These are phyloP conservation scores for Globisporangium emineosum DNA, from an alignment of 352 stramenopile species.

Conservation along the genomic window DNA sequence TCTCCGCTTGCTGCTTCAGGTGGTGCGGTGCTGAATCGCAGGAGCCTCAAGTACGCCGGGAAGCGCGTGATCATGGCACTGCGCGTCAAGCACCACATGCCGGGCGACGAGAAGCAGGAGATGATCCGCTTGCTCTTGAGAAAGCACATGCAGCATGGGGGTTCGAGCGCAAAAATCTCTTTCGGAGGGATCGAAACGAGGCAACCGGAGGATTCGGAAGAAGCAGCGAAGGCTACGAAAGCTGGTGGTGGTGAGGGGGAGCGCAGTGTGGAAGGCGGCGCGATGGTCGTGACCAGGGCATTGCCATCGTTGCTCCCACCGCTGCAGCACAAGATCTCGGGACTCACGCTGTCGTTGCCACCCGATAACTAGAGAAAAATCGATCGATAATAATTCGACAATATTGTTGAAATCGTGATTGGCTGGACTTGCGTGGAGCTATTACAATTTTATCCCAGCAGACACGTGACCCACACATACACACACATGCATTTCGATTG, in stretches of 20 bases:
- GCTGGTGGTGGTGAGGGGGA: too few species aligned
- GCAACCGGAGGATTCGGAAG: background rate
- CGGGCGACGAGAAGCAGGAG: slow-evolving; percentile 44
- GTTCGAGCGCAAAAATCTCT: background rate
- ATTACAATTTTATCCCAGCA: too few species aligned
- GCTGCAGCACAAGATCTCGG: slow-evolving; percentile 19
- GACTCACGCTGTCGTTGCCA: slow-evolving; percentile 17
- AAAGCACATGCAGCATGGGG: slow-evolving; percentile 25
- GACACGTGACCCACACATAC: too few species aligned
- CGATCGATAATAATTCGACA: too few species aligned
- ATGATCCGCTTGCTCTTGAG: slow-evolving; percentile 55
- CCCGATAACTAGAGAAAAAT: slow-evolving; percentile 8
- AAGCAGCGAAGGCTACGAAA: background rate
- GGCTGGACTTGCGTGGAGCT: background rate
- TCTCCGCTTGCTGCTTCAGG: background rate
- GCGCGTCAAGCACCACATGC: slow-evolving; percentile 48
- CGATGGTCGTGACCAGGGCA: background rate
- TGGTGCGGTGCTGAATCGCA: slow-evolving; percentile 8
- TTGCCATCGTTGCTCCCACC: background rate
- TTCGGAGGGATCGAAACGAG: background rate
- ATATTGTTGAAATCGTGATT: too few species aligned
- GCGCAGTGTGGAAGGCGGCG: too few species aligned
- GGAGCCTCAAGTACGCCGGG: slow-evolving; percentile 49
- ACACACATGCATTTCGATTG: too few species aligned
- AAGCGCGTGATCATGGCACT: slow-evolving; percentile 72